These are phyloP conservation scores for Citeromyces matritensis DNA, from an alignment of 805 yeast genomes.

Conservation along the genomic window DNA sequence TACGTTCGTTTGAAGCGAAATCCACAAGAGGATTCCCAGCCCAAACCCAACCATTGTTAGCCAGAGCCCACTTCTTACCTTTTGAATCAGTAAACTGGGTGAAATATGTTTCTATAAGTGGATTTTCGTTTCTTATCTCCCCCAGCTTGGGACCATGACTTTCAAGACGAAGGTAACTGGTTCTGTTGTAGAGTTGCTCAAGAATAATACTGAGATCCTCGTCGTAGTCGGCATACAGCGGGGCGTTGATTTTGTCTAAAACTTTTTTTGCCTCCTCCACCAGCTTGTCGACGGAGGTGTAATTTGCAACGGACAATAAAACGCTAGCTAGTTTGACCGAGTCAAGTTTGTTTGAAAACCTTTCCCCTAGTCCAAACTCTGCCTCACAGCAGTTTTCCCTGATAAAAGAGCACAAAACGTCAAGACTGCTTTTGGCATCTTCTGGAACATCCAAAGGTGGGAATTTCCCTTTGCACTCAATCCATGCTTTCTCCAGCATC, in stretches of 20 bases:
- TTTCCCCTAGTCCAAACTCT: slow-evolving; percentile 26
- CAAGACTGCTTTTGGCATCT: slow-evolving; percentile 20
- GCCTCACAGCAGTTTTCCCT: slow-evolving; percentile 22
- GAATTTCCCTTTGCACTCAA: slow-evolving; percentile 1
- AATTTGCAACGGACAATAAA: slow-evolving; percentile 22
- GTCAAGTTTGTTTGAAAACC: slow-evolving; percentile 42
- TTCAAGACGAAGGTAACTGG: slow-evolving; percentile 63
- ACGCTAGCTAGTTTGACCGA: slow-evolving; percentile 33
- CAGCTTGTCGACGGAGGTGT: slow-evolving; percentile 14
- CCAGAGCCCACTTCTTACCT: slow-evolving; percentile 57
- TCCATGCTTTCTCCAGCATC: slow-evolving; percentile 22
- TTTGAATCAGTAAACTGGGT: slow-evolving; percentile 44
- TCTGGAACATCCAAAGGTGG: slow-evolving; percentile 23
- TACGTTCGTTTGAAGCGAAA: slow-evolving; percentile 71
- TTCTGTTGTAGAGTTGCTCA: slow-evolving; percentile 61
- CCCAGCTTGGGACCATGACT: slow-evolving; percentile 75
- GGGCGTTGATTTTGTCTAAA: slow-evolving; percentile 65
- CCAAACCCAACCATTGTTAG: slow-evolving; percentile 99
- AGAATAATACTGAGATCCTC: slow-evolving; percentile 52
- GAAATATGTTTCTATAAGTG: slow-evolving; percentile 79
- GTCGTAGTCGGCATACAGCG: slow-evolving; percentile 62
- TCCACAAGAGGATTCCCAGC: slow-evolving; percentile 88
- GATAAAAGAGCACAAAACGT: slow-evolving; percentile 32
- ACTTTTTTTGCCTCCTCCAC: slow-evolving; percentile 29
- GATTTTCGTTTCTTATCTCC: slow-evolving; percentile 33